These are phyloP conservation scores for Pseudozyma sp. DNA, from an alignment of 1,284 basidiomycete genomes.

Conservation along the genomic window DNA sequence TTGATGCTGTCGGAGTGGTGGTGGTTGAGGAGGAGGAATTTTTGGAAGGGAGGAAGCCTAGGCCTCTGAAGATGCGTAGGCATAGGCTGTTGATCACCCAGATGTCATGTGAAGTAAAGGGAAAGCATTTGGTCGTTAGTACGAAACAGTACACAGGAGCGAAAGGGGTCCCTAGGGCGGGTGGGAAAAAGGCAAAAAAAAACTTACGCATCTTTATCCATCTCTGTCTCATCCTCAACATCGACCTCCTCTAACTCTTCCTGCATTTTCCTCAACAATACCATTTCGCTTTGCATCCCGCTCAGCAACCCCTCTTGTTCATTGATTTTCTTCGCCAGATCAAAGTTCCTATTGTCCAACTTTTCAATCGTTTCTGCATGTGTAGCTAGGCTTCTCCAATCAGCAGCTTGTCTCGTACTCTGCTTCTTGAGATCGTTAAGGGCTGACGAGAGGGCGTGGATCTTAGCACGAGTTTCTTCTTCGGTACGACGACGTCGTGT, in stretches of 20 bases:
- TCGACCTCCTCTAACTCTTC: slow-evolving; percentile 56
- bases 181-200: too few species aligned
- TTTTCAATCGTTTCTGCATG: slow-evolving; percentile 50
- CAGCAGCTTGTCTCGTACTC: slow-evolving; percentile 49
- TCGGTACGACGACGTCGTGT: slow-evolving; percentile 15
- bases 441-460: slow-evolving; percentile 39
- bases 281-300: slow-evolving; percentile 50
- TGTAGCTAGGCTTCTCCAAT: slow-evolving; percentile 52
- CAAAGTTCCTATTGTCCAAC: slow-evolving; percentile 60
- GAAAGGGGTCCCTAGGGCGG: neutral
- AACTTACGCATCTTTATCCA: slow-evolving; percentile 60
- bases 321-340: slow-evolving; percentile 61
- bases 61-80: slow-evolving; percentile 51
- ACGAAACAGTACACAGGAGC: too few species aligned
- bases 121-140: neutral
- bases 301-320: slow-evolving; percentile 53
- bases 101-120: neutral
- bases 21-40: neutral
- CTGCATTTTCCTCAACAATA: slow-evolving; percentile 33
- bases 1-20: neutral
- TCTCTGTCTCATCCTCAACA: slow-evolving; percentile 51
- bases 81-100: slow-evolving; percentile 25
- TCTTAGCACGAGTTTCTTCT: slow-evolving; percentile 41
- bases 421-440: slow-evolving; percentile 49
- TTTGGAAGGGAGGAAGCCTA: slow-evolving; percentile 56